Conservation (phyloP, 768 basidiomycete genomes). For the Boletus vinaceobasis region DNA sequence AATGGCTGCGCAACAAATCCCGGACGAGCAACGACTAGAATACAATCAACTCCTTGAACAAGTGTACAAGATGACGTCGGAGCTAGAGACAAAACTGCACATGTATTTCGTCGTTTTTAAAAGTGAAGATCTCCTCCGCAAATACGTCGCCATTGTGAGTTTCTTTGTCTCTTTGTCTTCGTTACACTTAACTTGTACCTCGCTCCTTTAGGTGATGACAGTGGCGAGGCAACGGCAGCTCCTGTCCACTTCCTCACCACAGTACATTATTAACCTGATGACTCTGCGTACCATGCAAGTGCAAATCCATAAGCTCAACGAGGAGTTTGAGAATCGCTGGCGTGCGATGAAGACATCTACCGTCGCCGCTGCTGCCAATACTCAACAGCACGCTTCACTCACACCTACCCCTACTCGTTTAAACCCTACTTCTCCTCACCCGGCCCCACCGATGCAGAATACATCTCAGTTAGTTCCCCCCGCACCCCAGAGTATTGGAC, state of each 20-base stretch:
- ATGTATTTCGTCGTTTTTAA: slow-evolving; percentile 46
- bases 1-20: slow-evolving; percentile 39
- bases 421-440: slow-evolving; percentile 5
- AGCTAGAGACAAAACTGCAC: slow-evolving; percentile 50
- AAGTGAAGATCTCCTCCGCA: slow-evolving; percentile 47
- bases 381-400: slow-evolving; percentile 3
- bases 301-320: slow-evolving; percentile 42
- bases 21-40: slow-evolving; percentile 52
- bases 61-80: slow-evolving; percentile 40
- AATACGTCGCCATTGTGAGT: slow-evolving; percentile 54
- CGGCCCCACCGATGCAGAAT: slow-evolving; percentile 20
- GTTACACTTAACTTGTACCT: slow-evolving; percentile 7
- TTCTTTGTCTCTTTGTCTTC: slow-evolving; percentile 12
- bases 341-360: slow-evolving; percentile 23
- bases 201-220: slow-evolving; percentile 38
- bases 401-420: not conserved
- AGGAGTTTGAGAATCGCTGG: slow-evolving; percentile 34
- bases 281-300: slow-evolving; percentile 43
- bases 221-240: slow-evolving; percentile 36
- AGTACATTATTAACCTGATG: slow-evolving; percentile 34
- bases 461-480: slow-evolving; percentile 18
- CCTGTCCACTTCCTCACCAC: slow-evolving; percentile 21
- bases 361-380: not conserved
- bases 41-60: slow-evolving; percentile 51
- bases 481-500: slow-evolving; percentile 26